phyloP scores from a whole-genome alignment of 768 basidiomycete genomes.

The Coprinopsis cinerea region DNA sequence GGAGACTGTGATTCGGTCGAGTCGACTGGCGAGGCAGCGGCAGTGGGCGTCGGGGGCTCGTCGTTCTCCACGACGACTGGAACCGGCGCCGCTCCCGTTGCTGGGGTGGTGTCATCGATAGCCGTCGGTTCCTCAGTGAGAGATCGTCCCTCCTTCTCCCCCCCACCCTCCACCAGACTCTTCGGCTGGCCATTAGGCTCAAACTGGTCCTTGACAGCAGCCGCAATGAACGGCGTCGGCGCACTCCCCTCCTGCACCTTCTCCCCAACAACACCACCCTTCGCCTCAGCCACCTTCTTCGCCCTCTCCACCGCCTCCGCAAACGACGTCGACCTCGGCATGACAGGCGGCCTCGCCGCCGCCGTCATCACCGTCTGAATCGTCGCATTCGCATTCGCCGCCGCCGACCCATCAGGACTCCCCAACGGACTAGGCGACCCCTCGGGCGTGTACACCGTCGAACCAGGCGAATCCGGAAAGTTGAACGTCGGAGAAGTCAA shows the following conservation, averaged over 20 bases:
- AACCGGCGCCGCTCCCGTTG: not conserved
- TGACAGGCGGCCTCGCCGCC: conserved; percentile 8
- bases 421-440: too few species aligned
- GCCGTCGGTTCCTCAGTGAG: not conserved
- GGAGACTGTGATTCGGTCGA: not conserved
- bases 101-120: not conserved
- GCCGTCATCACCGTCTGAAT: conserved; percentile 16
- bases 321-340: conserved; percentile 28
- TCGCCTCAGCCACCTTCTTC: conserved; percentile 26
- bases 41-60: not conserved
- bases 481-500: conserved; percentile 24
- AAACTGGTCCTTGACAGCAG: not conserved
- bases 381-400: conserved; percentile 8
- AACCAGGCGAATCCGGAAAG: conserved; percentile 21
- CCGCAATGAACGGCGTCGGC: conserved; percentile 6
- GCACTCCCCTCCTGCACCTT: not conserved
- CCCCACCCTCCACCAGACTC: not conserved
- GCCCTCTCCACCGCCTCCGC: conserved; percentile 36
- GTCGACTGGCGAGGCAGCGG: not conserved
- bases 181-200: not conserved
- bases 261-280: not conserved
- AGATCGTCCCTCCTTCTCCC: not conserved
- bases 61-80: too few species aligned
- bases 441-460: conserved; percentile 18
- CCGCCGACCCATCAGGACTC: too few species aligned